Percentiles rank a stretch among this genome's conserved stretches.
Conservation (phyloP, 1,284 basidiomycete species). For the Ceratobasidium sp. region DNA sequence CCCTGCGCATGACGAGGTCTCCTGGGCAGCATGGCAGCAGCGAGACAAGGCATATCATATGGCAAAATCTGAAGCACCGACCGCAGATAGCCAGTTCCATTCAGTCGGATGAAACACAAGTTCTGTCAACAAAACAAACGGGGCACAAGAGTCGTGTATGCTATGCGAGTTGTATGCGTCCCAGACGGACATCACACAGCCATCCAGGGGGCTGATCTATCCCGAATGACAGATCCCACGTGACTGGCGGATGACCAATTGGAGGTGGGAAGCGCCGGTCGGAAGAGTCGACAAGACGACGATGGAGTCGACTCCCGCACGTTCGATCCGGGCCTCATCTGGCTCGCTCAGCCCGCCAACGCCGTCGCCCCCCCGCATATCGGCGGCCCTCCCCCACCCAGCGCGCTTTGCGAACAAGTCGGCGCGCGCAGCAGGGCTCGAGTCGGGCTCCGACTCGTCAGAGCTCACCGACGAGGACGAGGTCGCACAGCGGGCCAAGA, state of each 20-base stretch:
- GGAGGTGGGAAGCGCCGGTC: slow-evolving; percentile 26
- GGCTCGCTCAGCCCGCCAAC: slow-evolving; percentile 32
- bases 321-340: slow-evolving; percentile 35
- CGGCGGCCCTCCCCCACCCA: slow-evolving; percentile 11
- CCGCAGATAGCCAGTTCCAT: neutral
- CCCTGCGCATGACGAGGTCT: no score
- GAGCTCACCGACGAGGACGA: slow-evolving; percentile 37
- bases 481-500: slow-evolving; percentile 10
- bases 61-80: neutral
- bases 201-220: no score
- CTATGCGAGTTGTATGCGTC: no score
- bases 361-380: slow-evolving; percentile 19
- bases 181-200: no score
- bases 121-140: neutral
- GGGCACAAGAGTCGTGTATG: neutral
- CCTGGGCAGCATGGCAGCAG: no score
- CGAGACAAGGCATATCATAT: no score
- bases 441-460: slow-evolving; percentile 35
- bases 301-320: slow-evolving; percentile 36
- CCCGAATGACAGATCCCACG: slow-evolving; percentile 10
- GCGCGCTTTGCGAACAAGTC: slow-evolving; percentile 28
- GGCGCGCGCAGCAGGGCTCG: slow-evolving; percentile 28
- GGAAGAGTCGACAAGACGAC: slow-evolving; percentile 25
- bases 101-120: neutral
- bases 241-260: slow-evolving; percentile 27